Evolutionary conservation across 2,329 filamentous ascomycete genomes (phyloP).

Genomic region (Sclerotinia nivalis): DNA sequence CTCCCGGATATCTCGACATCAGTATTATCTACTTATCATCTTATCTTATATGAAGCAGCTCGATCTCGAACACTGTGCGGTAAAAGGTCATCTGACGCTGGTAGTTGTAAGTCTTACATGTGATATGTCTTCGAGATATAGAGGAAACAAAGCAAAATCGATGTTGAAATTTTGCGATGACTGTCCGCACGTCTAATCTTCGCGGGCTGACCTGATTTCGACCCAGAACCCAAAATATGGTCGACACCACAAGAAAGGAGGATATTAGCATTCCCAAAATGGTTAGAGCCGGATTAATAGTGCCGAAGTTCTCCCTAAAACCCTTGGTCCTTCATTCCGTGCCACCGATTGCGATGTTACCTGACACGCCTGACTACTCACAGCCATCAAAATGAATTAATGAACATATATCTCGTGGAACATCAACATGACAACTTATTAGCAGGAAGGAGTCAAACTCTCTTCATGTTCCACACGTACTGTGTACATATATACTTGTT

Average conservation of each 20-base stretch:
- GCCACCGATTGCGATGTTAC: background rate
- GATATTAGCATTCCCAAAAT: background rate
- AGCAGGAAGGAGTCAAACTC: background rate
- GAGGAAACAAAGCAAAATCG: background rate
- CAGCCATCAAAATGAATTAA: background rate
- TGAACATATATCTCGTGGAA: conserved; percentile 12
- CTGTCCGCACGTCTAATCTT: background rate
- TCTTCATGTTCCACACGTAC: background rate
- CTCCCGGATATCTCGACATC: background rate
- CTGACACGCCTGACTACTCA: conserved; percentile 3
- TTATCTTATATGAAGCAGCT: background rate
- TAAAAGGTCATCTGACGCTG: background rate
- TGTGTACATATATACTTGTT: background rate
- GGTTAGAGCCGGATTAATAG: background rate
- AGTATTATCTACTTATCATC: background rate
- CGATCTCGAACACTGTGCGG: background rate
- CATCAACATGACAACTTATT: background rate
- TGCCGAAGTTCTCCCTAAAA: background rate
- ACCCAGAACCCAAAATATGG: background rate
- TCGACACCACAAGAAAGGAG: background rate
- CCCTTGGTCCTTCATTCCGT: background rate
- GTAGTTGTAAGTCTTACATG: background rate
- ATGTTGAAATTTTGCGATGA: too few species aligned
- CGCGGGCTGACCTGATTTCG: too few species aligned
- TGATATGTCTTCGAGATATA: background rate